Conservation (phyloP, 257 asterid species). For the Primulina eburnea region DNA sequence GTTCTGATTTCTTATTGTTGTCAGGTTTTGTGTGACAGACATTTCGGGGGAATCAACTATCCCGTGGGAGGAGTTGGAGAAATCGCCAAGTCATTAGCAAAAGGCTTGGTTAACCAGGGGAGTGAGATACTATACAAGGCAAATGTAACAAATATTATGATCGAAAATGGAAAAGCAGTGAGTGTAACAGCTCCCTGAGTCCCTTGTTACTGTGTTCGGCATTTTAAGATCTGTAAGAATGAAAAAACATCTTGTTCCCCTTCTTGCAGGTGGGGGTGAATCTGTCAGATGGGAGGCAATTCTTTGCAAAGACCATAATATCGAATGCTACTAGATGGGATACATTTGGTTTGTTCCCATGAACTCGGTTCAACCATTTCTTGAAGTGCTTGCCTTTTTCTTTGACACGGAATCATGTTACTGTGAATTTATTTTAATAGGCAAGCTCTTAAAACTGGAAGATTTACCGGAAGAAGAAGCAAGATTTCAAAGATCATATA, state of each 20-base stretch:
- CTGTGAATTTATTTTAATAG: slow-evolving; percentile 32
- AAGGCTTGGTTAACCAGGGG: slow-evolving; percentile 72
- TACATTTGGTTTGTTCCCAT: slow-evolving; percentile 71
- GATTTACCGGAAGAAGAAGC: slow-evolving; percentile 86
- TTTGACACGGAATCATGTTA: slow-evolving; percentile 6
- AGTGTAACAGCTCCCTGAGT: slow-evolving; percentile 31
- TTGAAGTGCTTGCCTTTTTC: slow-evolving; percentile 16
- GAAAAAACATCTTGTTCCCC: slow-evolving; percentile 17
- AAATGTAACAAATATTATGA: slow-evolving; percentile 66
- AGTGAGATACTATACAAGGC: slow-evolving; percentile 82
- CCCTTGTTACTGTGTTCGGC: slow-evolving; percentile 3
- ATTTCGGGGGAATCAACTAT: slow-evolving; percentile 97
- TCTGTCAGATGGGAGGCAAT: slow-evolving; percentile 78
- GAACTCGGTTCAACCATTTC: slow-evolving; percentile 24
- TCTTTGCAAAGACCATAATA: slow-evolving; percentile 76
- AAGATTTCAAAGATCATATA: slow-evolving; percentile 77
- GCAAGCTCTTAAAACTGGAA: slow-evolving; percentile 77
- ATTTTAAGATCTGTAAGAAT: slow-evolving; percentile 17
- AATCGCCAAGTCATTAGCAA: slow-evolving; percentile 84
- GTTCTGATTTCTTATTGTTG: slow-evolving; percentile 7
- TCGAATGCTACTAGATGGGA: slow-evolving; percentile 99
- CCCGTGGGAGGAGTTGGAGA: slow-evolving; percentile 99
- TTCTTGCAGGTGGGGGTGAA: slow-evolving; percentile 82
- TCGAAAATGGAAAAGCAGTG: slow-evolving; percentile 80
- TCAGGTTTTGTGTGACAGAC: slow-evolving; percentile 94